These are phyloP conservation scores for Xylaria sp. DNA, from an alignment of 2,329 filamentous ascomycete genomes.

Conservation along the genomic window DNA sequence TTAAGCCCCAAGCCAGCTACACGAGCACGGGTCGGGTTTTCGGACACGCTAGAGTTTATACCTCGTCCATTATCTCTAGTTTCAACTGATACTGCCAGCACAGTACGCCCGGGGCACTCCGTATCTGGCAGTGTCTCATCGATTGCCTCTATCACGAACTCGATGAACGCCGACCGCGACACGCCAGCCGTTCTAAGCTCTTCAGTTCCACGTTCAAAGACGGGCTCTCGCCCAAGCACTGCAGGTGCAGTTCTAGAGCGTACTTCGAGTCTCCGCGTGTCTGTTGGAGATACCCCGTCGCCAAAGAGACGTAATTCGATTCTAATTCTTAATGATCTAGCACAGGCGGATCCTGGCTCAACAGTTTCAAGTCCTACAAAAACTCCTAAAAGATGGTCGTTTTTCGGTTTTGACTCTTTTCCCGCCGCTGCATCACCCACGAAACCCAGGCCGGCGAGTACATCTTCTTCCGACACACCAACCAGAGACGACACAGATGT, in stretches of 20 bases:
- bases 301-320: constrained; percentile 69
- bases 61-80: constrained; percentile 84
- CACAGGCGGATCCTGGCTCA: constrained; percentile 50
- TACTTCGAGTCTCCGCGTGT: constrained; percentile 53
- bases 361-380: constrained; percentile 62
- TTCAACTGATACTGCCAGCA: constrained; percentile 86
- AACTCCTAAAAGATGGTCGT: constrained; percentile 69
- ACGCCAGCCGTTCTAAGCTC: constrained; percentile 52
- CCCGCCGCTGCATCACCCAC: constrained; percentile 58
- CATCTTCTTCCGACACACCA: constrained; percentile 57
- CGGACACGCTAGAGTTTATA: constrained; percentile 85
- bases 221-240: constrained; percentile 72
- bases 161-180: constrained; percentile 56
- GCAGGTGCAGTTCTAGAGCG: constrained; percentile 76
- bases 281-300: constrained; percentile 50
- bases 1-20: constrained; percentile 51
- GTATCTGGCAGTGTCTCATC: constrained; percentile 85
- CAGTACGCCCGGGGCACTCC: constrained; percentile 75
- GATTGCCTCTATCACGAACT: constrained; percentile 70
- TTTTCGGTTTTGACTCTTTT: constrained; percentile 70
- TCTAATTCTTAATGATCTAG: constrained; percentile 61
- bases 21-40: constrained; percentile 81
- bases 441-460: constrained; percentile 60
- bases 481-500: constrained; percentile 46
- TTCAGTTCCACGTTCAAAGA: constrained; percentile 55